phyloP scores from a whole-genome alignment of 2,329 filamentous ascomycete species.

The Gremmenia infestans region DNA sequence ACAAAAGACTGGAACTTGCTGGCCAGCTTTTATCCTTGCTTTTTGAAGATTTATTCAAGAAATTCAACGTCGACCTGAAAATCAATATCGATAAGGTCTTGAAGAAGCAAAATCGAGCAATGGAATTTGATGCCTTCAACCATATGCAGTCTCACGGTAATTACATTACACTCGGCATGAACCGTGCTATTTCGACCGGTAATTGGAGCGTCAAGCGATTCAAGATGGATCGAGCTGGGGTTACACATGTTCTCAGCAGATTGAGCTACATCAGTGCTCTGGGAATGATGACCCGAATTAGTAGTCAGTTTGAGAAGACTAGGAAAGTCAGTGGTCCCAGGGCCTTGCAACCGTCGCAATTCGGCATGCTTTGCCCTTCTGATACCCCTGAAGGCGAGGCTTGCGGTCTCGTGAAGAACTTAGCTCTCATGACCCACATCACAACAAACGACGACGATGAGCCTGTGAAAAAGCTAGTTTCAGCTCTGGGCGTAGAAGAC shows the following conservation, averaged over 20 bases:
- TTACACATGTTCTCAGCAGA: slow-evolving; percentile 92
- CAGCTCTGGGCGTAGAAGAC: slow-evolving; percentile 78
- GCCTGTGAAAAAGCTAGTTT: slow-evolving; percentile 81
- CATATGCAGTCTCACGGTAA: slow-evolving; percentile 81
- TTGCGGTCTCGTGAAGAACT: slow-evolving; percentile 94
- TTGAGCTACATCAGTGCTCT: slow-evolving; percentile 94
- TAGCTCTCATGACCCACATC: slow-evolving; percentile 98
- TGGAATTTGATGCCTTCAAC: slow-evolving; percentile 80
- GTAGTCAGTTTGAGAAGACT: slow-evolving; percentile 98
- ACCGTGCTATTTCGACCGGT: slow-evolving; percentile 91
- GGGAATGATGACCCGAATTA: slow-evolving; percentile 99
- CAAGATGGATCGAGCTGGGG: slow-evolving; percentile 95
- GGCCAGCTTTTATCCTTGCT: slow-evolving; percentile 89
- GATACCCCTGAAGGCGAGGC: slow-evolving; percentile 98
- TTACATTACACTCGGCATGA: slow-evolving; percentile 87
- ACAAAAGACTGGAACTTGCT: slow-evolving; percentile 91
- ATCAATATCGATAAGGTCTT: slow-evolving; percentile 92
- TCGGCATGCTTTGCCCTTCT: slow-evolving; percentile 95
- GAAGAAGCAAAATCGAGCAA: slow-evolving; percentile 86
- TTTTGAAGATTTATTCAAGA: slow-evolving; percentile 98
- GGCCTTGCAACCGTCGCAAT: slow-evolving; percentile 94
- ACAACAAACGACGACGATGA: slow-evolving; percentile 94
- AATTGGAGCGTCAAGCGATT: slow-evolving; percentile 99
- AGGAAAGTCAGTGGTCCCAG: slow-evolving; percentile 93
- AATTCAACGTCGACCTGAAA: slow-evolving; percentile 84